Percentiles rank a stretch among this genome's conserved stretches.
Evolutionary conservation across 768 basidiomycete genomes (phyloP).

Genomic region (Fibroporia radiculosa): DNA sequence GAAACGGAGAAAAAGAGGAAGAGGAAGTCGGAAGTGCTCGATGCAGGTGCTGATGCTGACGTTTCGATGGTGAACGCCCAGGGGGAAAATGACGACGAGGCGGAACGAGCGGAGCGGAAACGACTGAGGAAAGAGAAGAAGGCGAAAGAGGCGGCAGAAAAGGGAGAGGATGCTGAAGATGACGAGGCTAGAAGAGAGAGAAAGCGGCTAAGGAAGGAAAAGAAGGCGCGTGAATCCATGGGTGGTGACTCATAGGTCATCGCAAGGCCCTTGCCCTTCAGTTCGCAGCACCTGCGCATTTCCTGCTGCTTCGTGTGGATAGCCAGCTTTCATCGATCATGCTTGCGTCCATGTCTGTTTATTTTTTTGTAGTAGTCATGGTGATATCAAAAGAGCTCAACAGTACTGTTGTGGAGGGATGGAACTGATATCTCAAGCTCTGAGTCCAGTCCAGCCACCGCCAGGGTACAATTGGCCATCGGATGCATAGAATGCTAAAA

Average conservation of each 20-base stretch:
- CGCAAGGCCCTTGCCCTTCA: no score
- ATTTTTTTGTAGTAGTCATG: no score
- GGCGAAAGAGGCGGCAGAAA: conserved; percentile 34
- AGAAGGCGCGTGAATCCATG: conserved; percentile 33
- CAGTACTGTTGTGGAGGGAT: no score
- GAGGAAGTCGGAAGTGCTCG: conserved; percentile 58
- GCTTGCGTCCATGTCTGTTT: no score
- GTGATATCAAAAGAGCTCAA: no score
- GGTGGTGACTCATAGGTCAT: conserved; percentile 27
- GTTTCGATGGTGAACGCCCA: conserved; percentile 35
- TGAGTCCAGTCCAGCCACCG: no score
- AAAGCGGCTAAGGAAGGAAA: conserved; percentile 27
- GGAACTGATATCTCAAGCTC: no score
- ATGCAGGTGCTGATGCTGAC: conserved; percentile 33
- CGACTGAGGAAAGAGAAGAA: conserved; percentile 25
- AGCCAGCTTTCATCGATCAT: no score
- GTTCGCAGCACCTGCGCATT: no score
- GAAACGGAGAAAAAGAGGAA: conserved; percentile 79
- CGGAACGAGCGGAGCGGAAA: conserved; percentile 27
- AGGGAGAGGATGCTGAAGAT: conserved; percentile 43
- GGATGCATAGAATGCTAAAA: no score
- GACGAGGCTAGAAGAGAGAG: conserved; percentile 30
- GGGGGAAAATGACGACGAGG: conserved; percentile 43
- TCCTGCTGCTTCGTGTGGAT: no score
- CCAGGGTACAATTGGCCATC: no score